Base-by-base conservation (phyloP, 805 yeast species). In the Metschnikowia kofuensis region DNA sequence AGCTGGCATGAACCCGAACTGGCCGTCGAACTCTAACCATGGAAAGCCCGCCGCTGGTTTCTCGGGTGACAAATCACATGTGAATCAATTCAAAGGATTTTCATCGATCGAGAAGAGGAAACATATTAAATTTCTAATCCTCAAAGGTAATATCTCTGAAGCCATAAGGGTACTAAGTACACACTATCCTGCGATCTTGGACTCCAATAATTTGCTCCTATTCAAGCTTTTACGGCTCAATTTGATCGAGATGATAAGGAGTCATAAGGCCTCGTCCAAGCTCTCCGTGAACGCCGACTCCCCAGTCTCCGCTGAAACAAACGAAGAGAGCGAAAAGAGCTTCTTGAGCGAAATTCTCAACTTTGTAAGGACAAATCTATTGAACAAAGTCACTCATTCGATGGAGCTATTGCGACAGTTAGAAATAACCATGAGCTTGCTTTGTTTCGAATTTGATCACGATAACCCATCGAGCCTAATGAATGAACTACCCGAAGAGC, bases 361-460 rank as follows among this genome's bases (percentile, higher is more conserved):
- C 8, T 85, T 85, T 65, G 84, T 87, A 8, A 75, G 83, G 51
- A 78, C 76, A 16, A 83, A 83, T 58, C 64, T 87, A 53, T 79
- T 88, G 6, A 72, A 74, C 52, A 80, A 84, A 50, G 85, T 84
- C 0, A 74, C 85, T 2, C 75, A 78, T 44, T 83, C 83, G 41
- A 70, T 70, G 53, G 72, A 72, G 48, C 80, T 85, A 51, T 74
- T 89, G 66, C 78, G 79, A 47, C 92, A 88, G 54, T 68, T 90
- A 52, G 96, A 91, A 62, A 71, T 84, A 39, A 83, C 95, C 2
- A 87, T 90, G 94, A 89, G 96, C 21, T 71, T 90, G 51, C 68
- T 90, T 35, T 80, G 83, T 57, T 79, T 77, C 59, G 75, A 77
- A 35, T 67, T 69, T 50, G 70, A 67, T 29, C 68, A 75, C 11